Percentiles rank a stretch among this genome's conserved stretches.
Conservation (phyloP, 108 stramenopile species). For the Nitzschia putrida region DNA sequence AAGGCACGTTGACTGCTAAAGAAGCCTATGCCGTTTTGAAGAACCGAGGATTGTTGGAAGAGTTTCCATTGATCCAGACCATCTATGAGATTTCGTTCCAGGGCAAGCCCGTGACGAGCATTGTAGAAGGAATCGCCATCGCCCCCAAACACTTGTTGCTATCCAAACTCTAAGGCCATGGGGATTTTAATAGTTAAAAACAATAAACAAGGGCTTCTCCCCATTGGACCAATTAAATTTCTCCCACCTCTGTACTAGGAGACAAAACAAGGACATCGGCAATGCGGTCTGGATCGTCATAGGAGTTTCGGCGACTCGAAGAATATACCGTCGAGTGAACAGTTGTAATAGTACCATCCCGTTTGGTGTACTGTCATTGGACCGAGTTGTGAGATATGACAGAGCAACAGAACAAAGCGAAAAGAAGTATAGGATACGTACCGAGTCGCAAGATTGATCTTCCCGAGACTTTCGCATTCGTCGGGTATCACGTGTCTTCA, state of each 20-base stretch:
- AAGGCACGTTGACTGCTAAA: conserved; percentile 84
- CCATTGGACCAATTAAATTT: conserved; percentile 8
- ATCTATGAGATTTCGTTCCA: conserved; percentile 87
- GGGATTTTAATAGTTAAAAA: too few species aligned
- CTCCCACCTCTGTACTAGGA: conserved; percentile 17
- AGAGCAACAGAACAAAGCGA: background rate
- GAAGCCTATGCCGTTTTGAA: conserved; percentile 82
- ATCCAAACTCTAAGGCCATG: too few species aligned
- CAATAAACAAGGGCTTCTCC: too few species aligned
- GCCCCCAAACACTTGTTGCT: background rate
- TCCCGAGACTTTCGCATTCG: conserved; percentile 6
- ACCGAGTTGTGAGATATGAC: background rate
- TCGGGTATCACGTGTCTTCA: background rate
- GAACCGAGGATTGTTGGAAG: conserved; percentile 44
- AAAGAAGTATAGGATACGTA: background rate
- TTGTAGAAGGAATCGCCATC: conserved; percentile 68
- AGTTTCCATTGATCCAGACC: conserved; percentile 85
- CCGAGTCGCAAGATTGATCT: background rate
- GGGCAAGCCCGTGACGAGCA: conserved; percentile 54
- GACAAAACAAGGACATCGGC: conserved; percentile 17
- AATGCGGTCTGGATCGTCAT: background rate
- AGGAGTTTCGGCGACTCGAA: background rate
- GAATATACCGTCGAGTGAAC: conserved; percentile 14
- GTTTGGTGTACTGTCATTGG: conserved; percentile 3
- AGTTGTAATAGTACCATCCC: conserved; percentile 29